Percentiles rank a stretch among this genome's conserved stretches.
phyloP scores from a whole-genome alignment of 768 basidiomycete species.

The Strobilomyces dryophilus region DNA sequence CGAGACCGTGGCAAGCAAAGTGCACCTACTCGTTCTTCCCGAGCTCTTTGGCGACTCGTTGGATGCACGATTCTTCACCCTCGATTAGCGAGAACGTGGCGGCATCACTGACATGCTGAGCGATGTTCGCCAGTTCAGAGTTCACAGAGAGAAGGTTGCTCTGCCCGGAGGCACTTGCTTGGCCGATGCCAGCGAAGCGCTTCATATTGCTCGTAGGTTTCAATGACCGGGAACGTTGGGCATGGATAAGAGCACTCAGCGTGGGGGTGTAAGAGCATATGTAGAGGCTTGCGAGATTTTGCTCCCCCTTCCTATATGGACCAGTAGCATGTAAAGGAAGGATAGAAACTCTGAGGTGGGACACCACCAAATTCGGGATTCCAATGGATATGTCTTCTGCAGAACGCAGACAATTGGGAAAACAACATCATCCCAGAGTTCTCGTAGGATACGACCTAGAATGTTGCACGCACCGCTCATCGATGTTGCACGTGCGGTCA shows the following conservation, averaged over 20 bases:
- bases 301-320: too few relatives aligned
- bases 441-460: not conserved
- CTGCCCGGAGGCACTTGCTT: not conserved
- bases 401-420: too few relatives aligned
- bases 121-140: not conserved
- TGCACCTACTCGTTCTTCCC: too few relatives aligned
- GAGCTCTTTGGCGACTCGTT: too few relatives aligned
- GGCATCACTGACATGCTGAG: not conserved
- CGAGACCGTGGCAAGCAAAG: too few relatives aligned
- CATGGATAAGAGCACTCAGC: not conserved
- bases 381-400: too few relatives aligned
- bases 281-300: not conserved
- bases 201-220: not conserved
- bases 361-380: too few relatives aligned
- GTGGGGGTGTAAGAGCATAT: not conserved
- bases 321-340: too few relatives aligned
- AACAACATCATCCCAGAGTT: too few relatives aligned
- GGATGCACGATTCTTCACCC: not conserved
- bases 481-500: too few relatives aligned
- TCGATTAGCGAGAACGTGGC: not conserved
- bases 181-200: not conserved
- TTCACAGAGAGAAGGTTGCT: not conserved
- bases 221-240: not conserved
- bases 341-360: too few relatives aligned
- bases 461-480: too few relatives aligned